These are phyloP conservation scores for Yarrowia galli DNA, from an alignment of 1,139 yeast species.

Conservation along the genomic window DNA sequence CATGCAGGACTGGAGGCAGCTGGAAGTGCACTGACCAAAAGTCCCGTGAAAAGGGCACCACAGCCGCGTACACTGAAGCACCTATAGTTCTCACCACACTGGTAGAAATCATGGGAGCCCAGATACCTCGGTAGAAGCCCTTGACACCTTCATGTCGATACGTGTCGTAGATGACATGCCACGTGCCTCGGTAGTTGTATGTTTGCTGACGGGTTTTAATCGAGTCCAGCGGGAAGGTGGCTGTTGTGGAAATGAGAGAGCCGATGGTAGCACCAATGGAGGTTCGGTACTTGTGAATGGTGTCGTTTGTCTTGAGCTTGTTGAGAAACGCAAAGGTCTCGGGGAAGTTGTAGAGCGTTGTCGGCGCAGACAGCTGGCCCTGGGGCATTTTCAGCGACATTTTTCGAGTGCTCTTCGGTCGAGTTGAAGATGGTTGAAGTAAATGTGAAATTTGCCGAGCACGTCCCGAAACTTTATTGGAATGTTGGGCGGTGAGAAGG, in stretches of 20 bases:
- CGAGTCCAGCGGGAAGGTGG: slow-evolving; percentile 87
- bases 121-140: slow-evolving; percentile 79
- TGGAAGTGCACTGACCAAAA: slow-evolving; percentile 7
- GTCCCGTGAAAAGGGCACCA: slow-evolving; percentile 11
- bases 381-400: slow-evolving; percentile 30
- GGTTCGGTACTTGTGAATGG: slow-evolving; percentile 29
- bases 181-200: slow-evolving; percentile 64
- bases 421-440: slow-evolving; percentile 3
- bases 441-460: slow-evolving; percentile 33
- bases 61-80: slow-evolving; percentile 34
- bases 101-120: slow-evolving; percentile 73
- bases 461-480: slow-evolving; percentile 21
- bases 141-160: slow-evolving; percentile 65
- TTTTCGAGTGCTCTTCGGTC: neutral
- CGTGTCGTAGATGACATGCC: slow-evolving; percentile 67
- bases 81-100: slow-evolving; percentile 67
- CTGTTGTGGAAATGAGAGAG: slow-evolving; percentile 68
- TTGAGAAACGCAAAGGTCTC: slow-evolving; percentile 14
- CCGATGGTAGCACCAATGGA: slow-evolving; percentile 34
- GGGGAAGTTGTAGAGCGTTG: slow-evolving; percentile 28
- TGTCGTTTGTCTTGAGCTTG: slow-evolving; percentile 18
- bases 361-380: slow-evolving; percentile 24
- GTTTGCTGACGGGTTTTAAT: slow-evolving; percentile 87
- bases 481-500: neutral
- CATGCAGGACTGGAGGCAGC: slow-evolving; percentile 22